Evolutionary conservation across 352 stramenopile genomes (phyloP), one percentile per base, ranked within the genome.

Genomic region (Chrysophaeum taylorii): DNA sequence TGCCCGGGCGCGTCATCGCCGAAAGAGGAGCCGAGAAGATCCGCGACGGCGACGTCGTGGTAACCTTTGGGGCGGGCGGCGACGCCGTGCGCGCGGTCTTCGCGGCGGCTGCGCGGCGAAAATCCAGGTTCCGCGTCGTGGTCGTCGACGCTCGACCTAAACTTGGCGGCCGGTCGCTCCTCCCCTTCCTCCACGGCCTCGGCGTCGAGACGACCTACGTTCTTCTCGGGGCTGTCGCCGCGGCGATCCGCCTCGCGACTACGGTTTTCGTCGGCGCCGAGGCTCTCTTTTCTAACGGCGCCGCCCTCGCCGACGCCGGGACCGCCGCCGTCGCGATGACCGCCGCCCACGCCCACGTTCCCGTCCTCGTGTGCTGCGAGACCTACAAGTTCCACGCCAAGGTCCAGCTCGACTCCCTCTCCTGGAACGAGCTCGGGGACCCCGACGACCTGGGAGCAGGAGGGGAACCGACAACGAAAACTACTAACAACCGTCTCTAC

Each of bases 351-450:
- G 83, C 86, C 64, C 92, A 97, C 69, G 89, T 97, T 48, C 94
- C 94, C 0, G 92, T 98, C 37, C 84, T 99, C 18, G 94, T 99
- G 48, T 97, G 90, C 73, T 97, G 92, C 75, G 95, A 99, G 83
- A 97, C 92, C 36, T 98, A 98, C 87, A 99, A 99, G 76, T 92
- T 94, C 73, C 88, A 78, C 23, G 92, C 96, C 73, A 87, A 91
- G 39, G 91, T 99, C 33, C 94, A 98, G 78, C 81, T 99, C 42
- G 95, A 98, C 75, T 91, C 88, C 45, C 97, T 98, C 71, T 96
- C 92, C 15, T 85, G 94, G 77, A 98, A 98, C 79, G 94, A 98
- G 77, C 78, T 98, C 38, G 91, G 92, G n/a, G 85, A 98, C 83
- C 88, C 92, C 15, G 87, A 93, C 70, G 88, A 76, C 92, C 7